Base-by-base conservation (phyloP, 2,329 filamentous ascomycete species). In the Stemphylium beticola region DNA sequence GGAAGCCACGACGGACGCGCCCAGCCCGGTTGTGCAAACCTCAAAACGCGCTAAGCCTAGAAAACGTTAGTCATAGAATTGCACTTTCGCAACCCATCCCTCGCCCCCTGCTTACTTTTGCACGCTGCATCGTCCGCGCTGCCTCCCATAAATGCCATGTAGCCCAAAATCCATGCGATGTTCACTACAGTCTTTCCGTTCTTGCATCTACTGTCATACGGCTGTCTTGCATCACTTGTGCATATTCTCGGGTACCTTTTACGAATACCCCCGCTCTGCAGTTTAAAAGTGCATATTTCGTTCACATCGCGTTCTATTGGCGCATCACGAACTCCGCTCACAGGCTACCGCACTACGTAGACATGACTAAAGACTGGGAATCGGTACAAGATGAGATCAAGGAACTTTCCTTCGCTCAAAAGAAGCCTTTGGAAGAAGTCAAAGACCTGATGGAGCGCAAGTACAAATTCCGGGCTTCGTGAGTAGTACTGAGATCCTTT, bases 401-500 rank as follows among this genome's bases (percentile, higher is more conserved):
- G 15, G 66, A 73, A 26, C 58, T 74, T 12, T 74, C 71, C 1
- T 70, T 71, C 34, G 58, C 62, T 14, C 70, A 74, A 38, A 74
- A 72, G 60, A 74, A 68, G 44, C 58, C 62, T 12, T 57, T 74
- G 1, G 64, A 71, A 24, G 71, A 74, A 17, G 70, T 74, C n/a
- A 69, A 68, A 20, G 57, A 65, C 17, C 52, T 71, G 3, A 74
- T 75, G 70, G 71, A 74, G 46, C 61, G 39, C 6, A 68, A 67
- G 29, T 49, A 73, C 58, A 66, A 64, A 14, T 75, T 74, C 32
- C 64, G 61, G 34, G 72, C 73, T 45, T 75, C 73, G 73, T 75
- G 56, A 60, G 71, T 68, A 8, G 8, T 24, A 17, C 29, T 14
- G 17, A 15, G 6, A 7, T 12, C 3, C 11, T 20, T 9, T 45